Base-by-base conservation (phyloP, 495 filamentous ascomycete genomes). In the Hypoxylon rickii region DNA sequence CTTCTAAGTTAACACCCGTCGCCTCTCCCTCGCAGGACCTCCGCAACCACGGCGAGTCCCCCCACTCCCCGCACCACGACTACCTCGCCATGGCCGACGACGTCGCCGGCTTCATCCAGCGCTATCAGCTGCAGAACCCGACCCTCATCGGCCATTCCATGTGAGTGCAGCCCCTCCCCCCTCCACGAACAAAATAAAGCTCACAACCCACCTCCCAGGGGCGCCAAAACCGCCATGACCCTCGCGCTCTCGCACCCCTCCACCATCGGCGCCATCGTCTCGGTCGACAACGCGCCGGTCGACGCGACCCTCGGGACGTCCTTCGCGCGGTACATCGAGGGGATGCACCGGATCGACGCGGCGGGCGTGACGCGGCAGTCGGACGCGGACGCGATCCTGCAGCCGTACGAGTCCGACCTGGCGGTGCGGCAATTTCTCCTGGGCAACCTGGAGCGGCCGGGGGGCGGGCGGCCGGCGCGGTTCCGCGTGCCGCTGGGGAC, bases 101-200 rank as follows among this genome's bases (percentile, higher is more conserved):
- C 63, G 84, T 97, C 6, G 83, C 85, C 44, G 76, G 83, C 50
- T 97, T 98, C 71, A 87, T 98, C 48, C 57, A 80, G 1, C 70
- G 89, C 44, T 88, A 95, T 70, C 79, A 79, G 2, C 77, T 97
- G 22, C 75, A 80, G 29, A 75, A 87, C 20, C 75, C 83, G 1
- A 89, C 89, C 0, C 73, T 98, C 4, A 92, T 98, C 62, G 94
- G 94, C 0, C 94, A 98, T 74, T 96, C 92, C 1, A 98, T 98
- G 93, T 92, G 75, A 53, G 83, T 63, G 36, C 17, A 8, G 22
- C 34, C 12, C 12, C 34, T 33, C 31, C 21, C 24, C 5, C 7
- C 11, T 39, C 17, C 21, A 4, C 24, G 4, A 29, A 10, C 24
- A 10, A 29, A 10, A 10, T 10, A 29, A 29, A 29, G 24, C 19